Base-by-base conservation (phyloP, 2,329 filamentous ascomycete species). In the Ophiostoma triangulosporum region DNA sequence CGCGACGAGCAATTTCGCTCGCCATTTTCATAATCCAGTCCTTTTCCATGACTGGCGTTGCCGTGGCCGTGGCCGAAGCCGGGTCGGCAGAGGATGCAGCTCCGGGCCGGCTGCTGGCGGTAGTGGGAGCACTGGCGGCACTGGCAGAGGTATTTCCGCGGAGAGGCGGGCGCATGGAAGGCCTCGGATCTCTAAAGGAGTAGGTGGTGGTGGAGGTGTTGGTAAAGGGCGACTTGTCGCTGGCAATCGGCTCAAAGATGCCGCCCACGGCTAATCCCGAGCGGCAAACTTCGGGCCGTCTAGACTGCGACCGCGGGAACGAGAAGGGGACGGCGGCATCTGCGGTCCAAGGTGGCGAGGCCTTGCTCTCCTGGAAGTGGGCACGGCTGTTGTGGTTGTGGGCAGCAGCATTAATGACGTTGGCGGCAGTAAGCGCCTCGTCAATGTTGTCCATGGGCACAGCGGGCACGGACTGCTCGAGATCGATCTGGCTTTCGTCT, bases 11-110 rank as follows among this genome's bases (percentile, higher is more conserved):
- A 62, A 97, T 91, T 67, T 97, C 93, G 58, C 83, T 84, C 5
- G 91, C 90, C 80, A 98, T 93, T 72, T 95, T 93, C 71, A 84
- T 81, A 69, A 93, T 85, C 86, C 87, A 93, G 3, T 86, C 87
- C 66, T 88, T 84, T 64, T 89, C 85, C 26, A 88, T 71, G 49
- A 88, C 86, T 27, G 76, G 73, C 17, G 48, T 26, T 26, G 31
- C 22, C 17, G 46, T 48, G 27, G 29, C 27, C 17, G 46, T 9
- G 43, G n/a, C 43, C 6, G 43, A 11, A 3, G 43, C n/a, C n/a
- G 40, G 15, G 24, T 46, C 26, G 11, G 8, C 32, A 14, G 32
- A 14, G 15, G 6, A 22, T 40, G 36, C 3, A 24, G 3, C 22
- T 26, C 40, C 12, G 22, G 40, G 6, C 40, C 40, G 22, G 40